Conservation (phyloP, 805 yeast species). For the Pichia membranifaciens region DNA sequence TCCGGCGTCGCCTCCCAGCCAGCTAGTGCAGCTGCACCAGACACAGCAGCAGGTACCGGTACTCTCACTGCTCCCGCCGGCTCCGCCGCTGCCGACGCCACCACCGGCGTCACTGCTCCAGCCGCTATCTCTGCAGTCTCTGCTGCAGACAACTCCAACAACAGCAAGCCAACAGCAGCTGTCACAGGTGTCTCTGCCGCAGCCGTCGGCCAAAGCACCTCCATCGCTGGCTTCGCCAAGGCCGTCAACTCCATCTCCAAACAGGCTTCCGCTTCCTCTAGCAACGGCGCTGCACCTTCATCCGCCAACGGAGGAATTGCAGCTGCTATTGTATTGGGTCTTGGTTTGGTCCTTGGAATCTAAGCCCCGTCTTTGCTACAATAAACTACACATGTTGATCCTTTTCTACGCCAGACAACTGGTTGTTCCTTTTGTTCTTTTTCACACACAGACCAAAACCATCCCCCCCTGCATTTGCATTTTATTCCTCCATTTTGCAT, state of each 20-base stretch:
- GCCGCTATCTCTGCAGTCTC: slow-evolving; percentile 4
- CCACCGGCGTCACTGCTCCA: neutral
- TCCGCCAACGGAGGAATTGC: neutral
- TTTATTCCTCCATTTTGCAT: too few species aligned
- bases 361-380: neutral
- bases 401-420: too few species aligned
- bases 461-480: too few species aligned
- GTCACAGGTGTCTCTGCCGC: neutral
- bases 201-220: slow-evolving; percentile 10
- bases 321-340: neutral
- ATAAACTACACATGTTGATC: neutral
- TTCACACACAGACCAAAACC: too few species aligned
- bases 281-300: neutral
- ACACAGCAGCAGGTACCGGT: neutral
- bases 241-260: slow-evolving; percentile 18
- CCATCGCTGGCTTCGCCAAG: slow-evolving; percentile 16
- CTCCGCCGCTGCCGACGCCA: neutral
- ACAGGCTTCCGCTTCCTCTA: slow-evolving; percentile 18
- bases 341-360: neutral
- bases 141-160: too few species aligned
- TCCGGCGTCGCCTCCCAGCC: slow-evolving; percentile 5
- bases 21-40: neutral
- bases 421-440: too few species aligned
- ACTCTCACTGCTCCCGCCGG: neutral
- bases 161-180: too few species aligned